Percentiles rank a stretch among this genome's conserved stretches.
Evolutionary conservation across 257 asterid genomes (phyloP).

Genomic region (Avicennia marina): DNA sequence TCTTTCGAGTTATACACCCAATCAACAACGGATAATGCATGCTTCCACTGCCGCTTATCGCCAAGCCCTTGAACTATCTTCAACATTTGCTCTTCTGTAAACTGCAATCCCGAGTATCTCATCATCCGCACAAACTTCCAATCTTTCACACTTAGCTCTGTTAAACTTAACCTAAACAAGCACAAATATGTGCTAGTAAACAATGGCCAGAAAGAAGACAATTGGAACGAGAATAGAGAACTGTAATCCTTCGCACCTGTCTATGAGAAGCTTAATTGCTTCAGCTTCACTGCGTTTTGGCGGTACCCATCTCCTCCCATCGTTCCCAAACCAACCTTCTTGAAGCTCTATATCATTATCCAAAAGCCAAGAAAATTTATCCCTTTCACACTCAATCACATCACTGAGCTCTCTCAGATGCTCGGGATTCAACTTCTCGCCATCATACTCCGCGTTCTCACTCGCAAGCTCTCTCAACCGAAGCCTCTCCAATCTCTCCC

Average conservation of each 20-base stretch:
- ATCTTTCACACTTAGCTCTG: slow-evolving; percentile 57
- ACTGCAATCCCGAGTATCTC: slow-evolving; percentile 78
- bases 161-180: slow-evolving; percentile 49
- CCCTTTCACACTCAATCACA: slow-evolving; percentile 68
- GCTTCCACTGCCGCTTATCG: slow-evolving; percentile 70
- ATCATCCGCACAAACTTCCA: slow-evolving; percentile 77
- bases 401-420: slow-evolving; percentile 72
- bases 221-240: not conserved
- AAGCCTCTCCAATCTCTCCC: slow-evolving; percentile 77
- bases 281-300: slow-evolving; percentile 59
- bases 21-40: slow-evolving; percentile 71
- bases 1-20: slow-evolving; percentile 80
- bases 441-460: slow-evolving; percentile 40
- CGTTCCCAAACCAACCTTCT: slow-evolving; percentile 42
- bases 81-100: slow-evolving; percentile 82
- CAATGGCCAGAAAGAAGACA: not conserved
- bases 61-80: slow-evolving; percentile 84
- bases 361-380: slow-evolving; percentile 73
- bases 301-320: slow-evolving; percentile 40
- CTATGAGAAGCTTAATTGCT: slow-evolving; percentile 47
- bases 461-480: slow-evolving; percentile 55
- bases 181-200: slow-evolving; percentile 13
- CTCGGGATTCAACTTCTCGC: slow-evolving; percentile 51
- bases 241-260: slow-evolving; percentile 37
- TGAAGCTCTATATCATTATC: slow-evolving; percentile 66